Percentiles rank a stretch among this genome's conserved stretches.
phyloP scores from a whole-genome alignment of 2,329 filamentous ascomycete species.

The Aureobasidium vineae region DNA sequence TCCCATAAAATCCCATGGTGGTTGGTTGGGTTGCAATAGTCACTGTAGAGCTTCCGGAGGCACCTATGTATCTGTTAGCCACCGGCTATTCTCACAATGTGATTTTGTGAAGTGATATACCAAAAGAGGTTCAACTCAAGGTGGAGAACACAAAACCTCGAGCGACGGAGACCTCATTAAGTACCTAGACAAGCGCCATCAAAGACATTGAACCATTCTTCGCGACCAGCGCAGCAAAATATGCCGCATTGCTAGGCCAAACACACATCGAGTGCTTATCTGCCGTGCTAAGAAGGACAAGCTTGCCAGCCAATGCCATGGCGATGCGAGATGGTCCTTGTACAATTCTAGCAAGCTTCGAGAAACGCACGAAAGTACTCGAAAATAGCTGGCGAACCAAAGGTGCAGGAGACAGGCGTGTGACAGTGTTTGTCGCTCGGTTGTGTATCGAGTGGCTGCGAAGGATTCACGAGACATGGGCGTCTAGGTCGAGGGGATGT shows the following conservation, averaged over 20 bases:
- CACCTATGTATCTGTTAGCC: neutral
- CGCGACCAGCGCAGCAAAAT: neutral
- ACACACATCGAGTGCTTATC: neutral
- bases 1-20: neutral
- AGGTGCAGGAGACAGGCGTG: neutral
- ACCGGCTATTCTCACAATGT: neutral
- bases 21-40: neutral
- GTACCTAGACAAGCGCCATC: neutral
- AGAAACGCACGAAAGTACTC: neutral
- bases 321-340: neutral
- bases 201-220: neutral
- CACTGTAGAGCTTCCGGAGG: neutral
- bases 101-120: neutral
- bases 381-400: conserved; percentile 8
- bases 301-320: neutral
- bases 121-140: neutral
- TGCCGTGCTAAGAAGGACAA: neutral
- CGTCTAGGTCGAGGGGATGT: neutral
- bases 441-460: conserved; percentile 1
- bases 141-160: neutral
- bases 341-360: neutral
- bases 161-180: neutral
- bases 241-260: neutral
- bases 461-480: neutral
- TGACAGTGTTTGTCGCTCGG: neutral